Evolutionary conservation across 2,329 filamentous ascomycete genomes (phyloP), one percentile per base, ranked within the genome.

Genomic region (Epichloe sp.): DNA sequence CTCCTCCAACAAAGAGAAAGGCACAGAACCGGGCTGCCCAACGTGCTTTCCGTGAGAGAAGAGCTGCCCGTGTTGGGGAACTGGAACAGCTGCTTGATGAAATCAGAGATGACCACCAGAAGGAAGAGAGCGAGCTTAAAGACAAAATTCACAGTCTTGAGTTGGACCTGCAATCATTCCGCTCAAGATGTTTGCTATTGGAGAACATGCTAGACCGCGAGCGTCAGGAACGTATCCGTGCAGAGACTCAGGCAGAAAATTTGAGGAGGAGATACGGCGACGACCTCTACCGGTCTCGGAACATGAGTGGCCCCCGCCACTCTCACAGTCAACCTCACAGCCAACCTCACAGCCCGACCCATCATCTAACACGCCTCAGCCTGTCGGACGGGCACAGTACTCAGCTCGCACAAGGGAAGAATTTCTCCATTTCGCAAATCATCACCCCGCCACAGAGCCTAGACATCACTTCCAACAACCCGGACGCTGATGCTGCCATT

Each of bases 11-110:
- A 43, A 95, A 95, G 71, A 82, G 93, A 57, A 94, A 96, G 73
- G 86, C 88, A 1, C 93, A 97, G 71, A 97, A 97, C 67, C 80
- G 93, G 54, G 86, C 88, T 45, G 91, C 91, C 3, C 91, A 97
- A 70, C 77, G 91, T 53, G 88, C 86, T 1, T 97, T 97, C 68
- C 79, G 91, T 36, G 89, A 95, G 68, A 78, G 91, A 52, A 80
- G 91, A 56, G 88, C 88, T 2, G 87, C 88, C 23, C 85, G 88
- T 40, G 87, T 96, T 6, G 83, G 85, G 40, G 90, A 85, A 63
- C 69, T 86, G 35, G 81, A 86, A 64, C 79, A 83, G 58, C 78
- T 82, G 61, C 69, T 86, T 6, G 79, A 83, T 4, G 76, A 81
- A 53, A 71, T 79, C 44, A 79, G 76, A 59, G 76, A 77, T 41